A percentile compares a stretch with the other conserved stretches of the same genome.
Evolutionary conservation across 148 eudicot genomes (phyloP).

Genomic region (Rhododendron molle): DNA sequence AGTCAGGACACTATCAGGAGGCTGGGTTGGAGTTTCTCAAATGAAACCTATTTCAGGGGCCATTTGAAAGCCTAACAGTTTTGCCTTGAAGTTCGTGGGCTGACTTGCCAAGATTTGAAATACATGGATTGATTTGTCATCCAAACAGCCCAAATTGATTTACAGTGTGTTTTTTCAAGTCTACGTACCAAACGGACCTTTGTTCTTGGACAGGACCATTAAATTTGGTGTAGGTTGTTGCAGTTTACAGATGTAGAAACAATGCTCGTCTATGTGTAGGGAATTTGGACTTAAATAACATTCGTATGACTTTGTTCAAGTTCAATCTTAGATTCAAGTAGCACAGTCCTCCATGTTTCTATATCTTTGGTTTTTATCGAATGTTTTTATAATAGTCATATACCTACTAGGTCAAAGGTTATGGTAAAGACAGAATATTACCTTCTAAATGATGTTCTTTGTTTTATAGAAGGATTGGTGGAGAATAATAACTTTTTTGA

Average conservation of each 20-base stretch:
- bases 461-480: conserved; percentile 38
- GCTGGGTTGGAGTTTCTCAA: neutral
- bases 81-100: neutral
- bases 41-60: neutral
- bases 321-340: neutral
- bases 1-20: neutral
- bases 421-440: neutral
- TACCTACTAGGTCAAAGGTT: neutral
- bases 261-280: neutral
- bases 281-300: neutral
- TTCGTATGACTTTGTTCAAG: neutral
- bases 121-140: neutral
- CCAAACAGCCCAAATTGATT: neutral
- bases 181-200: neutral
- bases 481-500: conserved; percentile 52
- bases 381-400: neutral
- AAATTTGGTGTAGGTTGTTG: neutral
- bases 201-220: neutral
- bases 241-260: neutral
- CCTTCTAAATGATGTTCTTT: conserved; percentile 2
- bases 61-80: neutral
- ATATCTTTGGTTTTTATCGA: too few relatives aligned
- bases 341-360: neutral
- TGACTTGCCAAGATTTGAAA: neutral
- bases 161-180: too few relatives aligned